Evolutionary conservation across 2,329 filamentous ascomycete species (phyloP).

Genomic region (Drechslerella coelobrocha): DNA sequence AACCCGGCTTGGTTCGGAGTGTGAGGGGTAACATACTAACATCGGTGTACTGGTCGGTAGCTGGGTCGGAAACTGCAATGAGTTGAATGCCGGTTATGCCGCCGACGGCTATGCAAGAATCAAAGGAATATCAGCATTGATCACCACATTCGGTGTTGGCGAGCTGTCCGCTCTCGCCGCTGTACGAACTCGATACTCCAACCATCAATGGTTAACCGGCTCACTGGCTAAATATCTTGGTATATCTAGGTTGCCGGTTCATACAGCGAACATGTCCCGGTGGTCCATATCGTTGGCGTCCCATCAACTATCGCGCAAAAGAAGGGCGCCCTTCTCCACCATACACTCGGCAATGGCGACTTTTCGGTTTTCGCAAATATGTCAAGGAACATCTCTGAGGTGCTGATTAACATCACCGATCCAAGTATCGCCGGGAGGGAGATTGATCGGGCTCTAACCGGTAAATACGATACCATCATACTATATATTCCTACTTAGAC

Average conservation of each 20-base stretch:
- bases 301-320: constrained; percentile 62
- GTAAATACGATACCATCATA: constrained; percentile 57
- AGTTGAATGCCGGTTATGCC: constrained; percentile 77
- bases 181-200: constrained; percentile 47
- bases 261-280: constrained; percentile 73
- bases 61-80: constrained; percentile 68
- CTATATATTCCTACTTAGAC: background rate
- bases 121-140: constrained; percentile 71
- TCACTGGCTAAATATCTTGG: background rate
- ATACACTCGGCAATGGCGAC: constrained; percentile 78
- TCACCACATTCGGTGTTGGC: constrained; percentile 77
- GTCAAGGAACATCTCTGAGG: constrained; percentile 74
- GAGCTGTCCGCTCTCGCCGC: constrained; percentile 77
- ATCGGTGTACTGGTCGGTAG: constrained; percentile 10
- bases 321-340: constrained; percentile 65
- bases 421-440: constrained; percentile 73
- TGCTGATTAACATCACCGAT: constrained; percentile 73
- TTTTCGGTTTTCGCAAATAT: constrained; percentile 84
- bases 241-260: constrained; percentile 67
- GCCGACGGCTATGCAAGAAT: constrained; percentile 81
- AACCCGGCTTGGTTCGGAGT: no score
- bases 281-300: constrained; percentile 70
- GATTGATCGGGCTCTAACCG: constrained; percentile 78
- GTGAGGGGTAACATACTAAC: background rate
- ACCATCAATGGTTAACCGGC: background rate